Conservation (phyloP, 2,329 filamentous ascomycete genomes). For the Claviceps digitariae region DNA sequence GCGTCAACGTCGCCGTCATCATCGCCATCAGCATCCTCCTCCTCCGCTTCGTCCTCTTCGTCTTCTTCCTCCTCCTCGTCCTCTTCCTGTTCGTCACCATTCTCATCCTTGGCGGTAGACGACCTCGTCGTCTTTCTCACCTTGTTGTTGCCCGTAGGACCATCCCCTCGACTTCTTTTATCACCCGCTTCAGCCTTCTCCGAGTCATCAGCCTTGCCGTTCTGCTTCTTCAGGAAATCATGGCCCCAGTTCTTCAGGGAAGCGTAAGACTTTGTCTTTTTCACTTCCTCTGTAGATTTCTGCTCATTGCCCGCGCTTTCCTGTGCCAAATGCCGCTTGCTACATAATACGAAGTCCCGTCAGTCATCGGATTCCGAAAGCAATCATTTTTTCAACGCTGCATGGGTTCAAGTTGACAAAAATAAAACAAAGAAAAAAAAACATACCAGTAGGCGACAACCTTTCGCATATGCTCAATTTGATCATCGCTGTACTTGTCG, state of each 20-base stretch:
- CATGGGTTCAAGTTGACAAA: no score
- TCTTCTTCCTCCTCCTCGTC: slow-evolving; percentile 1
- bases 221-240: slow-evolving; percentile 31
- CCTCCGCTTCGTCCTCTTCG: no score
- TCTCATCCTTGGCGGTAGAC: not conserved
- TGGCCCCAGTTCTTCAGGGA: slow-evolving; percentile 51
- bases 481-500: slow-evolving; percentile 40
- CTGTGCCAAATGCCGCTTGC: slow-evolving; percentile 52
- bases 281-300: slow-evolving; percentile 30
- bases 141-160: slow-evolving; percentile 16
- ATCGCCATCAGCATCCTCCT: not conserved
- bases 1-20: slow-evolving; percentile 4
- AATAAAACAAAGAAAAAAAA: not conserved
- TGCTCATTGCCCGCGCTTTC: slow-evolving; percentile 44
- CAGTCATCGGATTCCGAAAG: not conserved
- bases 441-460: slow-evolving; percentile 46
- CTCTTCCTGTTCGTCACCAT: slow-evolving; percentile 4
- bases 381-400: no score
- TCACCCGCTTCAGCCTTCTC: slow-evolving; percentile 10
- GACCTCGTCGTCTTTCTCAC: slow-evolving; percentile 16
- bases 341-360: slow-evolving; percentile 5
- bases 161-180: slow-evolving; percentile 15
- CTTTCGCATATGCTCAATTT: slow-evolving; percentile 45
- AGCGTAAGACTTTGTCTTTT: slow-evolving; percentile 39
- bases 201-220: slow-evolving; percentile 5